These are phyloP conservation scores for Vigna reflexopilosa DNA, from an alignment of 306 rosid genomes.

Conservation along the genomic window DNA sequence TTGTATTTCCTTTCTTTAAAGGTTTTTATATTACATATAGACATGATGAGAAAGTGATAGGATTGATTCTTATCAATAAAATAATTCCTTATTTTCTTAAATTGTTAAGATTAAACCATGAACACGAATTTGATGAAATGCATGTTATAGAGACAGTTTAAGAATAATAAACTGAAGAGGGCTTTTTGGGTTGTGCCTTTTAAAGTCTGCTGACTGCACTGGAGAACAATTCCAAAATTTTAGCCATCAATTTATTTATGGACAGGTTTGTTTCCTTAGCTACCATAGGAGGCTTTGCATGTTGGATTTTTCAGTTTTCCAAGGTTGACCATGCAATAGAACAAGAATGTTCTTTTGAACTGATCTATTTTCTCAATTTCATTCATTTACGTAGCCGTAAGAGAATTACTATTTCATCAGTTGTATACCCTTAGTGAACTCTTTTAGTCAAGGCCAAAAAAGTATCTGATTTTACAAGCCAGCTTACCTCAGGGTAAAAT, in stretches of 20 bases:
- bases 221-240: constrained; percentile 31
- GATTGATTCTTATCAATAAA: too few species aligned
- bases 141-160: constrained; percentile 15
- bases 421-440: constrained; percentile 8
- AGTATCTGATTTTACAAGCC: constrained; percentile 30
- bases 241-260: constrained; percentile 8
- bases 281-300: not conserved
- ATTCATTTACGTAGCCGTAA: not conserved
- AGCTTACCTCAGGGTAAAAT: constrained; percentile 85
- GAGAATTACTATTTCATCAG: constrained; percentile 1
- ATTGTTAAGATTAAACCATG: not conserved
- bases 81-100: too few species aligned
- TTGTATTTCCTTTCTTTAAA: too few species aligned
- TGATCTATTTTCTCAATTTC: not conserved
- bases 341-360: not conserved
- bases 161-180: not conserved
- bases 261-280: constrained; percentile 13
- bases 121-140: constrained; percentile 3
- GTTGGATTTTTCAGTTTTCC: not conserved
- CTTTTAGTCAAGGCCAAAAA: not conserved
- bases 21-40: too few species aligned
- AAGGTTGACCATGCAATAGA: not conserved
- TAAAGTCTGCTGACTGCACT: not conserved
- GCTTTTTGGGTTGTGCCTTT: not conserved
- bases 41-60: too few species aligned